Evolutionary conservation across 2,329 filamentous ascomycete species (phyloP), one percentile per base, ranked within the genome.

Genomic region (Penicillium corylophilum): DNA sequence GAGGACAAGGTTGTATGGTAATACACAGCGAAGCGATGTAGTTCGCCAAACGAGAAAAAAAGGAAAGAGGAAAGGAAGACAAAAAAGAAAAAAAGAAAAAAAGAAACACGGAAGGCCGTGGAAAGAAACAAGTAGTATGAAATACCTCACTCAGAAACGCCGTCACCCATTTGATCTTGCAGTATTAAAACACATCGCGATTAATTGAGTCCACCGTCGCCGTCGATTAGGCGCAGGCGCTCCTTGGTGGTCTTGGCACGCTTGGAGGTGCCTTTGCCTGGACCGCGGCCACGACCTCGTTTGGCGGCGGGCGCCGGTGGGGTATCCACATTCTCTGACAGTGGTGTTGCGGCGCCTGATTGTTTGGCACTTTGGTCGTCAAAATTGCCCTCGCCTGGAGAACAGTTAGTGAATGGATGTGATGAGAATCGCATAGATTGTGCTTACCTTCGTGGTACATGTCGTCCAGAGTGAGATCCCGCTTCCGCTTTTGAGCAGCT

Each of bases 401-500:
- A 29, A 39, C 18, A 15, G 39, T 60, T 54, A 58, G 55, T 44
- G 36, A 45, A 39, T 13, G 5, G 22, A 8, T 36, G 33, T 10
- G 12, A 39, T 33, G 5, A 33, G 8, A 28, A 28, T 38, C 24
- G 16, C 20, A 22, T 28, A 8, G 3, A 9, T 9, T 31, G 3
- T n/a, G 33, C 89, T 85, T 72, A 96, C 94, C 94, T 81, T 99
- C 94, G 71, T 99, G 94, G 76, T 99, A 99, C 89, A 99, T 91
- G 69, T 96, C 93, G 71, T 97, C 94, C 73, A 97, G 76, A 66
- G 80, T 85, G 57, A 86, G 75, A 69, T 86, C 83, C 48, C 72
- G 72, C 71, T 74, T 73, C 71, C 77, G 81, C 64, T 88, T 93
- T 44, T 71, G 72, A n/a, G 73, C 73, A 38, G 77, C 72, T 74